Evolutionary conservation across 345 rosid genomes (phyloP), one percentile per base, ranked within the genome.

Genomic region (Pistacia vera): DNA sequence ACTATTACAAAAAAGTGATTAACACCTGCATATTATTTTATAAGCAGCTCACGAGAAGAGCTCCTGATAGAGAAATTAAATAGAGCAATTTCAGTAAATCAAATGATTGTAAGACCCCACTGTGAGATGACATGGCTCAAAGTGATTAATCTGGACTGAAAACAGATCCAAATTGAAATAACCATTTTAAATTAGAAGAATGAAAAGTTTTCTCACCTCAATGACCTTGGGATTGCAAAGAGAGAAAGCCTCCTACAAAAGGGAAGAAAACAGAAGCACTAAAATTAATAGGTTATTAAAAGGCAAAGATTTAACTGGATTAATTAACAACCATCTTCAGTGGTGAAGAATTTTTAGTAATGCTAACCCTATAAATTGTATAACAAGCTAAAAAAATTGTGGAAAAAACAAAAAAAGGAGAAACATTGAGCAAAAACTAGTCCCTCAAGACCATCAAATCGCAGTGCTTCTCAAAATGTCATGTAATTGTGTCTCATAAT

Each of bases 161-260:
- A 1, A 12, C 20, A n/a, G 54, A 74, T 64, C 70, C 35, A 66
- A 62, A 30, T 30, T 30, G 33, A 30, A 30, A 55, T 60, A 36
- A 73, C 57, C 55, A 17, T 72, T 38, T 3, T 74, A 33, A 54
- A 58, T 65, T 73, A 61, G 51, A 54, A 64, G 77, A 80, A 71
- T 52, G 30, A 71, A 67, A 30, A 63, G 57, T 18, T 62, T 55
- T 76, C 87, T 79, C 38, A 90, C 99, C 92, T 93, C 97, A 63
- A 92, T 88, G 69, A 87, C 84, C 83, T 88, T 86, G 75, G 93
- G 91, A 86, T 91, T 86, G 83, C 98, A 93, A 46, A 95, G 93
- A 80, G 91, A 85, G 82, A 95, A 95, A 46, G 97, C 87, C 78
- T 95, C 99, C 99, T 95, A 85, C 65, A 73, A 63, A 11, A 48